Evolutionary conservation across 2,329 filamentous ascomycete genomes (phyloP), one percentile per base, ranked within the genome.

Genomic region (Mycosphaerelloides madeirae): DNA sequence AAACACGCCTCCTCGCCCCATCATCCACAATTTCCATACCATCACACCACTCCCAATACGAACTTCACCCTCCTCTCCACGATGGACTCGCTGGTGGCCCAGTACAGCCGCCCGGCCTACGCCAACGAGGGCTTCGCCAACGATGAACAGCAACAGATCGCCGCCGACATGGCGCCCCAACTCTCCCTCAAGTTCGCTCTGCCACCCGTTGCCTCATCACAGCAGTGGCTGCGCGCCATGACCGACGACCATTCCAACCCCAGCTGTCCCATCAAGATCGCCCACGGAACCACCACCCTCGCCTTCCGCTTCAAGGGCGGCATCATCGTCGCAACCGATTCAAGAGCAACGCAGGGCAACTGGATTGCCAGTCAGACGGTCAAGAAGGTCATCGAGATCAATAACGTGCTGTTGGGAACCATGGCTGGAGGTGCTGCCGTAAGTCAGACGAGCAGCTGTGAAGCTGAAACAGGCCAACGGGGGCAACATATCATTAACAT

Each of bases 361-460:
- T 98, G 93, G 93, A 98, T 98, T 71, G 93, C 93, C 56, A 95
- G 87, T 73, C 93, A 98, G 78, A 98, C 93, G 42, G 93, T 98
- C 65, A 98, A 98, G 83, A 98, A 98, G 79, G 93, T 98, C 59
- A 97, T 98, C 65, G 89, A 95, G 78, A 95, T 95, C 77, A 95
- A 95, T 76, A 87, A 78, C 71, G 85, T 84, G 70, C 78, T 98
- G 70, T 74, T 98, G 63, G 93, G 93, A 55, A 98, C 93, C 58
- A 95, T 98, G 91, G 93, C 93, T 53, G 93, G 93, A 70, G 93
- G 93, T 72, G 93, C 93, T 65, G 93, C 93, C 69, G 81, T 84
- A 72, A 66, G 79, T 70, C 46, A 6, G 36, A 2, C 22, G 8
- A 15, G 12, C n/a, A 42, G 16, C 5, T 6, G 29, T 28, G 4